phyloP scores from a whole-genome alignment of 345 rosid genomes.

The Eucalyptus tenuipes region DNA sequence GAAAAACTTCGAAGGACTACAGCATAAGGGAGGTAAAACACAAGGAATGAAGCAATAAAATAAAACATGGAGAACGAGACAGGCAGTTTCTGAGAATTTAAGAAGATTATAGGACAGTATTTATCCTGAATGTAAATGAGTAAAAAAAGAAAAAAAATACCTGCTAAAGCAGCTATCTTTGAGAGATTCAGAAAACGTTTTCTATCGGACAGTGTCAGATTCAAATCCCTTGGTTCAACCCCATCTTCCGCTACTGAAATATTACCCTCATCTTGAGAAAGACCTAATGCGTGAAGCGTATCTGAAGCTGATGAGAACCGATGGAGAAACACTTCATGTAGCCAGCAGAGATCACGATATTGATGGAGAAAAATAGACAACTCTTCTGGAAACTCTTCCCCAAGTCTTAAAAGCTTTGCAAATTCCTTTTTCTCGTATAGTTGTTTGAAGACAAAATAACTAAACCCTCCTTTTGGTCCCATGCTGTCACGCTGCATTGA shows the following conservation, averaged over 20 bases:
- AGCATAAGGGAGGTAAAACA: not conserved
- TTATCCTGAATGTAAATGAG: not conserved
- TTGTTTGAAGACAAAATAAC: constrained; percentile 79
- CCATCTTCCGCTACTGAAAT: constrained; percentile 30
- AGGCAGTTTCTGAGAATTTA: not conserved
- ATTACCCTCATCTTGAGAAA: constrained; percentile 45
- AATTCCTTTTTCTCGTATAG: constrained; percentile 50
- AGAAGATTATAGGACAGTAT: not conserved
- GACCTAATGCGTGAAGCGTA: constrained; percentile 71
- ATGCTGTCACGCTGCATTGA: constrained; percentile 63
- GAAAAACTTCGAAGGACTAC: not conserved
- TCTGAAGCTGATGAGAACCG: constrained; percentile 80
- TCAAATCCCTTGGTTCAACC: constrained; percentile 5
- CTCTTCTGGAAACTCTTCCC: constrained; percentile 90
- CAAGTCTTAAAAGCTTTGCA: constrained; percentile 79
- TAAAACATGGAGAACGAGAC: not conserved
- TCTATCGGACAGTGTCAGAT: constrained; percentile 54
- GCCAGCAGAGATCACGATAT: constrained; percentile 62
- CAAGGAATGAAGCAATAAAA: not conserved
- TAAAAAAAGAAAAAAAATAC: constrained; percentile 8
- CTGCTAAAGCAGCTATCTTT: constrained; percentile 80
- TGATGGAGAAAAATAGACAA: constrained; percentile 57
- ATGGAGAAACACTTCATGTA: constrained; percentile 83
- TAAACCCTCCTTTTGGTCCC: constrained; percentile 93
- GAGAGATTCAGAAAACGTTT: constrained; percentile 72